Percentiles rank a stretch among this genome's conserved stretches.
Evolutionary conservation across 2,329 filamentous ascomycete genomes (phyloP).

Genomic region (Neurospora sp.): DNA sequence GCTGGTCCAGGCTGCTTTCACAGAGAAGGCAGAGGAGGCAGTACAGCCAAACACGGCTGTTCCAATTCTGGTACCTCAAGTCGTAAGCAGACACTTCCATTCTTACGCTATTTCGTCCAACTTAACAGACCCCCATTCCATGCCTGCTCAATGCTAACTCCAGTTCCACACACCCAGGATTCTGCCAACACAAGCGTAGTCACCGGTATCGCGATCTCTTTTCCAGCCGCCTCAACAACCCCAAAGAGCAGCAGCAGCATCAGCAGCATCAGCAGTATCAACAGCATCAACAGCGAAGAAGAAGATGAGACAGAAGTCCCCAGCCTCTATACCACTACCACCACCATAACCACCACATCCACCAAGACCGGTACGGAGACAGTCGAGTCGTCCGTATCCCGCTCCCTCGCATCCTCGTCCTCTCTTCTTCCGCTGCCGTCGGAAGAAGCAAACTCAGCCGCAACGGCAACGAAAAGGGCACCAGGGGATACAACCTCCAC

Average conservation of each 20-base stretch:
- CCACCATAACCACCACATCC: background rate
- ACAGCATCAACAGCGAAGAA: background rate
- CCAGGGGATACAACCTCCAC: background rate
- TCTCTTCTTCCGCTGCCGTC: background rate
- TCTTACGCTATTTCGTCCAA: background rate
- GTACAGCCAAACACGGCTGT: background rate
- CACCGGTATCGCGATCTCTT: background rate
- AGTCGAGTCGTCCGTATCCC: background rate
- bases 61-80: background rate
- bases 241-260: background rate
- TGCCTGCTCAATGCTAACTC: background rate
- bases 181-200: background rate
- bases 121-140: background rate
- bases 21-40: background rate
- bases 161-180: background rate
- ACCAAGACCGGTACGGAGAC: background rate
- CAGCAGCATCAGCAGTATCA: background rate
- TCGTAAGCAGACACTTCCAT: background rate
- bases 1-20: background rate
- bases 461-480: background rate
- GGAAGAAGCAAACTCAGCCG: background rate
- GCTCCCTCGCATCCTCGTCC: background rate
- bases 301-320: background rate
- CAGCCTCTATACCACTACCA: background rate
- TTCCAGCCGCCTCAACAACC: background rate